Conservation (phyloP, 2,329 filamentous ascomycete species). For the Phialocephala sp. region DNA sequence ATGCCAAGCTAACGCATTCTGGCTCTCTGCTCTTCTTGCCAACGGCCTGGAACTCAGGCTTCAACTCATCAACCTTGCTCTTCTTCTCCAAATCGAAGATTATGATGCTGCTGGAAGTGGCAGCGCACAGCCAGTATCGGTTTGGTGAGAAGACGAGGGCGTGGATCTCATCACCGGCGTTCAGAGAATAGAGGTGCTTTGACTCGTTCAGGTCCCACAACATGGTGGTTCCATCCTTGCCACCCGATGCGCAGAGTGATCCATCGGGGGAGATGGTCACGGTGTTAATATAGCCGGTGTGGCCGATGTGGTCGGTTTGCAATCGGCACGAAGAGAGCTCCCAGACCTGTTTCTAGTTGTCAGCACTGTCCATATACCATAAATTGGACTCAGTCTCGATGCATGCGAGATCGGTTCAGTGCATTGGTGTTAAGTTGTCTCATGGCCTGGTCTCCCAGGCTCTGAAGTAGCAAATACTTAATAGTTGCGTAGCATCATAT, state of each 20-base stretch:
- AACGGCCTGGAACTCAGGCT: conserved; percentile 94
- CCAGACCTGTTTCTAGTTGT: conserved; percentile 75
- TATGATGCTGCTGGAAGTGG: conserved; percentile 97
- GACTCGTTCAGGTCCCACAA: conserved; percentile 99
- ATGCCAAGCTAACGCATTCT: conserved; percentile 96
- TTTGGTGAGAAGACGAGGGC: conserved; percentile 99
- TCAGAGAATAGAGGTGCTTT: conserved; percentile 99
- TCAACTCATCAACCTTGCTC: conserved; percentile 99
- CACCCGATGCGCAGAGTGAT: conserved; percentile 97
- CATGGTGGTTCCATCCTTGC: conserved; percentile 99
- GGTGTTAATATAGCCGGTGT: conserved; percentile 99
- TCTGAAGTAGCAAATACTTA: conserved; percentile 99
- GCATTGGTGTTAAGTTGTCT: conserved; percentile 94
- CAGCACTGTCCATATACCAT: conserved; percentile 29
- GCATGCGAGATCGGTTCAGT: conserved; percentile 62
- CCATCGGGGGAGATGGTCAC: conserved; percentile 99
- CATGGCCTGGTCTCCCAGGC: conserved; percentile 81
- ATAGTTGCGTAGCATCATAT: conserved; percentile 89
- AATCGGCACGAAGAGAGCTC: conserved; percentile 99
- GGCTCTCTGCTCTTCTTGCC: conserved; percentile 99
- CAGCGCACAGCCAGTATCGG: conserved; percentile 99
- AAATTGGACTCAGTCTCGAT: conserved; percentile 23
- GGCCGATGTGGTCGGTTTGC: conserved; percentile 99
- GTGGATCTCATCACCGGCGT: conserved; percentile 99
- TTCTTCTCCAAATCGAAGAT: conserved; percentile 99